Percentiles rank a stretch among this genome's conserved stretches.
Evolutionary conservation across 306 rosid species (phyloP).

Genomic region (Fragaria vesca): DNA sequence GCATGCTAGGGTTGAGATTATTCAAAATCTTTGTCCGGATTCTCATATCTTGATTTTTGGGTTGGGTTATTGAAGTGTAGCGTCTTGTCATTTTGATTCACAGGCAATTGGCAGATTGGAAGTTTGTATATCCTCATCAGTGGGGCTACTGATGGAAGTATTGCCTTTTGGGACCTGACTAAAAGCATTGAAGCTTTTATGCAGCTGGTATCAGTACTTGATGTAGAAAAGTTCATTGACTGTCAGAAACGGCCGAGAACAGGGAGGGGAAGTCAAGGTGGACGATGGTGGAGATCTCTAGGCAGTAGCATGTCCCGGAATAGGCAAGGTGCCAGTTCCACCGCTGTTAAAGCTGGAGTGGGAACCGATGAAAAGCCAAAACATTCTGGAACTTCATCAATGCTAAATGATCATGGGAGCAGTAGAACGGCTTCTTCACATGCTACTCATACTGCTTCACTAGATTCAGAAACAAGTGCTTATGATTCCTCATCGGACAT

Average conservation of each 20-base stretch:
- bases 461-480: slow-evolving; percentile 31
- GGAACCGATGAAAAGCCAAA: slow-evolving; percentile 21
- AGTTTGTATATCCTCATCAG: slow-evolving; percentile 61
- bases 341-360: slow-evolving; percentile 31
- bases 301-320: slow-evolving; percentile 43
- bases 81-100: slow-evolving; percentile 21
- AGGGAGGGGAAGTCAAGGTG: slow-evolving; percentile 99
- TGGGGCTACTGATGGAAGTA: slow-evolving; percentile 96
- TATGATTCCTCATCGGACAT: slow-evolving; percentile 43
- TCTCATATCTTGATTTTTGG: not conserved
- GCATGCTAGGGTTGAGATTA: not conserved
- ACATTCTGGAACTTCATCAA: slow-evolving; percentile 28
- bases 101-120: slow-evolving; percentile 46
- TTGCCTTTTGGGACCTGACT: slow-evolving; percentile 87
- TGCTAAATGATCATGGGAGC: slow-evolving; percentile 36
- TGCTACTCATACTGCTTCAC: slow-evolving; percentile 30
- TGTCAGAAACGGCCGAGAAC: slow-evolving; percentile 87
- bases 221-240: slow-evolving; percentile 56
- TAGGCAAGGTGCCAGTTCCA: slow-evolving; percentile 24
- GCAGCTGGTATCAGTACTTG: slow-evolving; percentile 50
- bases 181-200: slow-evolving; percentile 66
- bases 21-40: not conserved
- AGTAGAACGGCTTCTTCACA: slow-evolving; percentile 33
- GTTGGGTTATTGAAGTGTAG: not conserved
- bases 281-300: slow-evolving; percentile 85